Evolutionary conservation across 805 yeast species (phyloP), one percentile per base, ranked within the genome.

Genomic region (Ogataea saltuana): DNA sequence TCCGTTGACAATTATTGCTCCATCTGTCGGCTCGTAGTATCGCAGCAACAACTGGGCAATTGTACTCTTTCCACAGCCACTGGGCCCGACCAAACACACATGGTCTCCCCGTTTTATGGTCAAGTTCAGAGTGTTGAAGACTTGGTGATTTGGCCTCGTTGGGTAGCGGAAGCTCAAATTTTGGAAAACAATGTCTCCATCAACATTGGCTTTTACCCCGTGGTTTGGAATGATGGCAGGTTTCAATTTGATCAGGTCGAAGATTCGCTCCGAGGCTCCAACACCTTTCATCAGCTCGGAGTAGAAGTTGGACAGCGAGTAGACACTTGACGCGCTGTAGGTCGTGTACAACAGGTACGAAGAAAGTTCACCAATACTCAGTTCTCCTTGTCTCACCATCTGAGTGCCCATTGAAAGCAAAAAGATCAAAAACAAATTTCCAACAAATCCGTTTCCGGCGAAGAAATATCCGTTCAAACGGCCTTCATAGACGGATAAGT

Each of bases 241-340:
- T 50, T 80, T 72, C 63, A 88, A 74, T 48, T 86, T 93, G 46
- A 84, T 80, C 38, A 91, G 70, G 61, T 91, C 98, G 69, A 91
- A 90, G 19, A 91, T 78, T 46, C 98, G 72, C 39, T 89, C 83
- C 0, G 97, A 93, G 0, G 98, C 97, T 39, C 98, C 98, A 6
- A 90, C 86, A 43, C 97, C 98, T 68, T 91, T 91, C 97, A 91
- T 91, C 45, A 91, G 69, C 63, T 91, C 98, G 2, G 95, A 81
- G 60, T 90, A 91, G 61, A 91, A 91, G 56, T 85, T 86, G 0
- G 96, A 91, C 15, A 91, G 62, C 0, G 97, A 96, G 64, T 86
- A 85, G 55, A 90, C 86, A 7, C 97, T 88, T n/a, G 88, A 74
- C 0, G 97, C 98, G 2, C 96, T 85, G 63, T 87, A 91, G 1